A percentile compares a stretch with the other conserved stretches of the same genome.
phyloP scores from a whole-genome alignment of 2,329 filamentous ascomycete genomes.

The Rhytidhysteron rufulum region DNA sequence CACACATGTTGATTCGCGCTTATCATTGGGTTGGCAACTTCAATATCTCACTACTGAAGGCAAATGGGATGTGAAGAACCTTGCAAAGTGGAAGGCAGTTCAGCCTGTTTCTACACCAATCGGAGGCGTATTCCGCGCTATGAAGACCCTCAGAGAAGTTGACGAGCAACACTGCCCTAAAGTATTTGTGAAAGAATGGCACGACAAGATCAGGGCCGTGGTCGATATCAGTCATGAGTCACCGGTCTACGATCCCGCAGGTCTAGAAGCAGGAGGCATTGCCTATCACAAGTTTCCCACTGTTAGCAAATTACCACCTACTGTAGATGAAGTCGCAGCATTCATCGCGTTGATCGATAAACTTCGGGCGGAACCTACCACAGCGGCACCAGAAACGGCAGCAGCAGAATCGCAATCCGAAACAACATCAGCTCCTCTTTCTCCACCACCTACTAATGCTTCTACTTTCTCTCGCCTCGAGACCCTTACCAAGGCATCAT shows the following conservation, averaged over 20 bases:
- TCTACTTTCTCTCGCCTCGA: background rate
- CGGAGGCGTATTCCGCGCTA: conserved; percentile 74
- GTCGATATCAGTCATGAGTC: conserved; percentile 89
- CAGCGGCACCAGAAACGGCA: conserved; percentile 1
- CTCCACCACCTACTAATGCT: background rate
- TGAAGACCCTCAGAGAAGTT: conserved; percentile 90
- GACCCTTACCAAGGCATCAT: conserved; percentile 5
- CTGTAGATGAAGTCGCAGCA: conserved; percentile 54
- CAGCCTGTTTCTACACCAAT: conserved; percentile 75
- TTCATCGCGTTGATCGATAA: conserved; percentile 58
- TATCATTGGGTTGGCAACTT: conserved; percentile 86
- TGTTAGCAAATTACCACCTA: conserved; percentile 84
- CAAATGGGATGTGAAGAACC: conserved; percentile 98
- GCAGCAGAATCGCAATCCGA: background rate
- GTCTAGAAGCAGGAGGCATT: conserved; percentile 43
- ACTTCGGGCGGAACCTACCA: conserved; percentile 21
- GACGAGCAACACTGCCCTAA: conserved; percentile 77
- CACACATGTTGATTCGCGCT: conserved; percentile 68
- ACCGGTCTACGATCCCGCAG: conserved; percentile 77
- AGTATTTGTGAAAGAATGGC: conserved; percentile 67
- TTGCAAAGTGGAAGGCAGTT: conserved; percentile 84
- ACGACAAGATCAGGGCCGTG: conserved; percentile 65
- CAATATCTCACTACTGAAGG: conserved; percentile 83
- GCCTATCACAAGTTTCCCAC: conserved; percentile 78
- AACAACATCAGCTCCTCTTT: background rate